Evolutionary conservation across 441 rosid species (phyloP), one percentile per base, ranked within the genome.

Genomic region (Aleurites moluccanus): DNA sequence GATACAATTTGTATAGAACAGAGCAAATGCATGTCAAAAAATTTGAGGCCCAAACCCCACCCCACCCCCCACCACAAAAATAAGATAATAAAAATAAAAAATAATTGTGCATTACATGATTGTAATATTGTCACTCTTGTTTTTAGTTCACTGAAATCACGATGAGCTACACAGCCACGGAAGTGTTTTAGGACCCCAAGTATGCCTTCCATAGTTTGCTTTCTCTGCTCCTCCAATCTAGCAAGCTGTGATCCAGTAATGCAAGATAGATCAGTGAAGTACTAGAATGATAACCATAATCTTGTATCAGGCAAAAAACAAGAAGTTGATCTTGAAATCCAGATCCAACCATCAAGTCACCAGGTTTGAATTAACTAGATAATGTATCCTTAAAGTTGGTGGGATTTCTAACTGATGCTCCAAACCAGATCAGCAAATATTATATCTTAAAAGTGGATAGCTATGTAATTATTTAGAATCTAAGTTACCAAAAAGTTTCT

Each of bases 201-300:
- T 80, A 96, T 82, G 73, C 88, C 90, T 75, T 72, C 85, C 77
- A 88, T 66, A 81, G 83, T 77, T 64, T 82, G 85, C 79, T 82
- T 92, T 86, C 97, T 90, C 83, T 72, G 83, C 79, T 86, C 87
- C 83, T 96, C 99, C 81, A 96, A 81, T 71, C 73, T 80, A 49
- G 86, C 91, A 82, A 90, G 84, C 99, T 96, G 86, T 64, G 72
- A 77, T 63, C 52, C 68, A 77, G 47, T 64, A 73, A 65, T 45
- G 79, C 18, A 76, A 38, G 65, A 69, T 27, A 76, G 68, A 72
- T 79, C 66, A 68, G 66, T 49, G n/a, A 79, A 74, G 59, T 23
- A 42, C 59, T 23, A 47, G 18, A 13, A 15, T 53, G 44, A 69
- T n/a, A 33, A 78, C 47, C 42, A 33, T 68, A 81, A 62, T 57